Percentiles rank a stretch among this genome's conserved stretches.
phyloP scores from a whole-genome alignment of 495 filamentous ascomycete genomes.

The Aspergillus egyptiacus region DNA sequence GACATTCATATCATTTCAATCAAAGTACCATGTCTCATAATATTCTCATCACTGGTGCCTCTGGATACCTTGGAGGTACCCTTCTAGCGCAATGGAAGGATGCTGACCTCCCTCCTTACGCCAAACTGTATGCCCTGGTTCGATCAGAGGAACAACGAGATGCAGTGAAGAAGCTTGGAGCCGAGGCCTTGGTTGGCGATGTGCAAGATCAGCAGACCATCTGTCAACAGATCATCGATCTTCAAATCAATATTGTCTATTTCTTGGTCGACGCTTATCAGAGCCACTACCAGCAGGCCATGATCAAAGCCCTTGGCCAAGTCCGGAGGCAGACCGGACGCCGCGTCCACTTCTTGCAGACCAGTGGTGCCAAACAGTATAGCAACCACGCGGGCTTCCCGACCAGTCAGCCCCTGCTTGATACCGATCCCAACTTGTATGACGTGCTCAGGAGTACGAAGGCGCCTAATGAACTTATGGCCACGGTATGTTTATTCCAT shows the following conservation, averaged over 20 bases:
- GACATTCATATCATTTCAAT: too few relatives aligned
- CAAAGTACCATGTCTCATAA: too few relatives aligned
- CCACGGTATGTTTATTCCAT: neutral
- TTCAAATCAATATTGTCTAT: slow-evolving; percentile 40
- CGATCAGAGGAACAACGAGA: slow-evolving; percentile 37
- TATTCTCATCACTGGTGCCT: slow-evolving; percentile 46
- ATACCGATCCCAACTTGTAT: slow-evolving; percentile 39
- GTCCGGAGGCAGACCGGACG: slow-evolving; percentile 33
- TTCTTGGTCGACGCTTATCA: slow-evolving; percentile 32
- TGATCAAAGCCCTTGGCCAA: slow-evolving; percentile 39
- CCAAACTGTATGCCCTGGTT: slow-evolving; percentile 41
- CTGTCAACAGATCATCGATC: slow-evolving; percentile 28
- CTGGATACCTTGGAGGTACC: slow-evolving; percentile 46
- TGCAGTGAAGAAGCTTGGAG: slow-evolving; percentile 37
- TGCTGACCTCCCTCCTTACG: too few relatives aligned
- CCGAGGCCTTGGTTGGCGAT: slow-evolving; percentile 33
- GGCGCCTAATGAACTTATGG: neutral
- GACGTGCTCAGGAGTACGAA: slow-evolving; percentile 30
- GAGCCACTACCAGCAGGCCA: slow-evolving; percentile 16
- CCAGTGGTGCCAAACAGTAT: neutral
- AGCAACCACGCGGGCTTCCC: too few relatives aligned
- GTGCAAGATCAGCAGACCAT: slow-evolving; percentile 25
- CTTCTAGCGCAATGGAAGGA: slow-evolving; percentile 43
- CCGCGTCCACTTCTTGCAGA: slow-evolving; percentile 26
- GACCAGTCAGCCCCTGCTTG: slow-evolving; percentile 23